These are phyloP conservation scores for Urtica urens DNA, from an alignment of 306 rosid species.

Conservation along the genomic window DNA sequence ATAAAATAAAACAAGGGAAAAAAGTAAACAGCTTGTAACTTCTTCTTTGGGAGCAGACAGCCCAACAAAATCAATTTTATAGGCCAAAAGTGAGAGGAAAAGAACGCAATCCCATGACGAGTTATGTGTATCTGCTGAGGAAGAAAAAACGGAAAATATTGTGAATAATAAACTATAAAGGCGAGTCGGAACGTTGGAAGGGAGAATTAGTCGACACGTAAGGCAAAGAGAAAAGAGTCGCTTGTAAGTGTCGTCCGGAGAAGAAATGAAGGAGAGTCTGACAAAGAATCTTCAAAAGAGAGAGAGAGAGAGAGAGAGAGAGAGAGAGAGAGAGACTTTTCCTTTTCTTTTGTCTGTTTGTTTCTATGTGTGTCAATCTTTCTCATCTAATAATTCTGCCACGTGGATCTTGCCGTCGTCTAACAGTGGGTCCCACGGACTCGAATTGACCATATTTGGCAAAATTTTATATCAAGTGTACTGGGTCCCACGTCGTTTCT, in stretches of 20 bases:
- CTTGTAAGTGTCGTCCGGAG: slow-evolving; percentile 18
- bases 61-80: slow-evolving; percentile 1
- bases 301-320: no score
- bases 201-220: slow-evolving; percentile 14
- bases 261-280: background rate
- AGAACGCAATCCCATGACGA: background rate
- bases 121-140: slow-evolving; percentile 1
- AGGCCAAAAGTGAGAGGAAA: slow-evolving; percentile 3
- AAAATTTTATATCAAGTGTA: no score
- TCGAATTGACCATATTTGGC: no score
- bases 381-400: no score
- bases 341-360: background rate
- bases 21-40: background rate
- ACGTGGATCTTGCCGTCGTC: no score
- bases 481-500: no score
- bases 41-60: background rate
- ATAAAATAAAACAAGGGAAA: background rate
- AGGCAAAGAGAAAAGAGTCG: background rate
- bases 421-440: no score
- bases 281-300: slow-evolving; percentile 4
- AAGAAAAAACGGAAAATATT: background rate
- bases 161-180: background rate
- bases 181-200: background rate
- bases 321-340: no score
- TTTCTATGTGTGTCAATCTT: background rate